These are phyloP conservation scores for Pestalotiopsis sp. DNA, from an alignment of 2,329 filamentous ascomycete genomes.

Conservation along the genomic window DNA sequence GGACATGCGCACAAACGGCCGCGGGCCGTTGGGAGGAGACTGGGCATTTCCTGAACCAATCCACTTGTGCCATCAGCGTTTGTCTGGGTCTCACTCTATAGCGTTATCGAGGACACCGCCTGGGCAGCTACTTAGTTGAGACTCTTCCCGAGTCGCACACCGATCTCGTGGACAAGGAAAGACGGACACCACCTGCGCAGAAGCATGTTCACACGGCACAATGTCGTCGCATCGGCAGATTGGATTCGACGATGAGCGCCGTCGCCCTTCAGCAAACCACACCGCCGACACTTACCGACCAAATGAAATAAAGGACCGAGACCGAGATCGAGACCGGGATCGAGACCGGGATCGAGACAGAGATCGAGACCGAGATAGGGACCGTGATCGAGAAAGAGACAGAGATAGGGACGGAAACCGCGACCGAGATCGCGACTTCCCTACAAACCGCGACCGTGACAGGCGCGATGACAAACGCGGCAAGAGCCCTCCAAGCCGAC, in stretches of 20 bases:
- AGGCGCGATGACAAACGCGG: neutral
- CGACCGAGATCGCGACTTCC: constrained; percentile 7
- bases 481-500: neutral
- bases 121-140: neutral
- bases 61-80: too few relatives aligned
- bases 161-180: neutral
- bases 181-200: neutral
- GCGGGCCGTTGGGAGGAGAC: neutral
- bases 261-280: constrained; percentile 1
- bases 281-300: constrained; percentile 9
- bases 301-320: constrained; percentile 15
- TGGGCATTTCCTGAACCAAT: neutral
- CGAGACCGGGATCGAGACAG: constrained; percentile 17
- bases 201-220: neutral
- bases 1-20: neutral
- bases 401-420: neutral
- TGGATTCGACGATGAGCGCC: constrained; percentile 20
- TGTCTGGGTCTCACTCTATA: too few relatives aligned
- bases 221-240: constrained; percentile 6
- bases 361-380: constrained; percentile 13
- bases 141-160: neutral
- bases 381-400: neutral
- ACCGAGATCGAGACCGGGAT: constrained; percentile 21
- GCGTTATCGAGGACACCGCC: neutral
- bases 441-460: constrained; percentile 6